Evolutionary conservation across 2,329 filamentous ascomycete species (phyloP), one percentile per base, ranked within the genome.

Genomic region (Monilinia vaccinii-corymbosi): DNA sequence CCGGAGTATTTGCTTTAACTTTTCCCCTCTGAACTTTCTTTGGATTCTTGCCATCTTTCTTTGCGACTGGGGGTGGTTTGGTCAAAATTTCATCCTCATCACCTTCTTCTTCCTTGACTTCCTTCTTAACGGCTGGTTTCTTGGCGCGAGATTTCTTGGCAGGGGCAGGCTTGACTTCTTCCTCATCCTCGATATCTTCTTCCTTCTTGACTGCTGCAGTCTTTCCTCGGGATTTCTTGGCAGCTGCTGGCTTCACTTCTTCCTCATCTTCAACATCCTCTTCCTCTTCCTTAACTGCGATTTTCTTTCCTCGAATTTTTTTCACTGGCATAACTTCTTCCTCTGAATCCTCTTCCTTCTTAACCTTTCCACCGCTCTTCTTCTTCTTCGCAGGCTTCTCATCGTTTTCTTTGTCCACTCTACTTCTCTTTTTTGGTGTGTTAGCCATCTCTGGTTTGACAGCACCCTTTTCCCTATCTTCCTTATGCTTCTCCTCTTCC

Each of bases 251-350:
- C 48, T 49, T 74, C 71, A 8, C 75, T 73, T 31, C 36, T 38
- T 44, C 25, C 28, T 21, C 8, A n/a, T 52, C 46, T 18, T 46
- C 44, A 38, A 50, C 59, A 3, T 56, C 52, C 44, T 61, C 59
- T 5, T 56, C 52, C 44, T 61, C 59, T 23, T 58, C 46, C 56
- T 60, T 61, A 4, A 48, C 25, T 13, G 1, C 25, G 16, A 40
- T 11, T 25, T 53, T 58, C 38, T 16, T 56, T 23, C 48, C 57
- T 14, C 57, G 34, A 38, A 4, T n/a, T 46, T 28, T 77, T 21
- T 73, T 67, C 44, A 71, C 70, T 13, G 68, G 66, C 60, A 73
- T 73, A 9, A 42, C 53, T 16, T 47, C 53, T 14, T 56, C 52
- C 4, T 46, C 36, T 0, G 56, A 59, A 16, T 53, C 44, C 16